Evolutionary conservation across 1,139 yeast genomes (phyloP).

Genomic region (Barnettozyma hawaiiensis): DNA sequence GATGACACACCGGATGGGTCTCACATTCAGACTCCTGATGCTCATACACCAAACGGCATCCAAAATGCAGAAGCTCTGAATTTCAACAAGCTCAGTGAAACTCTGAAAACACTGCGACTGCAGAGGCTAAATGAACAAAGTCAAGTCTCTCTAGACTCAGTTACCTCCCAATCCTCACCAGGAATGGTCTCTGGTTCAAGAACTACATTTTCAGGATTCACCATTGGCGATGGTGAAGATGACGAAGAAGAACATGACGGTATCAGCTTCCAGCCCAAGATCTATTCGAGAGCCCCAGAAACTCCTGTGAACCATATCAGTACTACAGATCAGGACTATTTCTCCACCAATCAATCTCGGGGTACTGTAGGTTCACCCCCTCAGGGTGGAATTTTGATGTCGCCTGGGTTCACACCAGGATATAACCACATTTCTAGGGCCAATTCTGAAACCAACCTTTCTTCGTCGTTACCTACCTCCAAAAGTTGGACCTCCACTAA

Average conservation of each 20-base stretch:
- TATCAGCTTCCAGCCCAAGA: slow-evolving; percentile 12
- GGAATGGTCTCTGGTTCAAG: background rate
- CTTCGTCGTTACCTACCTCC: slow-evolving; percentile 1
- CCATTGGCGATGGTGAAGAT: slow-evolving; percentile 13
- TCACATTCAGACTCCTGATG: slow-evolving; percentile 26
- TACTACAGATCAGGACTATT: slow-evolving; percentile 17
- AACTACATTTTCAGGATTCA: slow-evolving; percentile 10
- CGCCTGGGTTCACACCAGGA: slow-evolving; percentile 47
- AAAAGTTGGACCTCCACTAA: slow-evolving; percentile 39
- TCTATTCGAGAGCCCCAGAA: slow-evolving; percentile 13
- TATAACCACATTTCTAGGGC: slow-evolving; percentile 54
- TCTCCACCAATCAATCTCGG: slow-evolving; percentile 22
- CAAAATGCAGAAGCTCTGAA: slow-evolving; percentile 20
- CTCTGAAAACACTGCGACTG: slow-evolving; percentile 46
- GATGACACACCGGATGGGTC: slow-evolving; percentile 29
- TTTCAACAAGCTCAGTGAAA: slow-evolving; percentile 39
- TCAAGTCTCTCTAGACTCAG: slow-evolving; percentile 19
- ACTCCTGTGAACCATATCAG: slow-evolving; percentile 22
- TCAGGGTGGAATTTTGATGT: slow-evolving; percentile 13
- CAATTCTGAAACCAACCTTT: slow-evolving; percentile 34
- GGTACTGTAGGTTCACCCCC: slow-evolving; percentile 4
- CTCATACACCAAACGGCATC: slow-evolving; percentile 18
- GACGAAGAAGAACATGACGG: slow-evolving; percentile 23
- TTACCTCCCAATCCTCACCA: slow-evolving; percentile 10
- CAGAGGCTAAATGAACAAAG: slow-evolving; percentile 34